These are phyloP conservation scores for Durotheca rogersii DNA, from an alignment of 495 filamentous ascomycete species.

Conservation along the genomic window DNA sequence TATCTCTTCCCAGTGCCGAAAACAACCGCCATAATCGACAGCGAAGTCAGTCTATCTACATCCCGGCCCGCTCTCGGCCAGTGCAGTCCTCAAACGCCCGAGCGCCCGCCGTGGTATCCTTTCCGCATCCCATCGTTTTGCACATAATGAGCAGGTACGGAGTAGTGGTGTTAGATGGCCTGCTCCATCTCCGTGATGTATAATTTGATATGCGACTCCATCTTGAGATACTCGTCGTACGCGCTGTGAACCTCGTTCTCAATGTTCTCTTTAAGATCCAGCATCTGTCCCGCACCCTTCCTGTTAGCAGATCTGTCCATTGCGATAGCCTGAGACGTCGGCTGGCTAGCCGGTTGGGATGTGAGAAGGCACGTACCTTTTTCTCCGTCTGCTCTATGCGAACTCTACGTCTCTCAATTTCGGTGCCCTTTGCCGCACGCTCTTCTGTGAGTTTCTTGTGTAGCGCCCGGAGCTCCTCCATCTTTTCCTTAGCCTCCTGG, in stretches of 20 bases:
- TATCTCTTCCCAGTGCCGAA: conserved; percentile 5
- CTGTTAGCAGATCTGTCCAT: conserved; percentile 37
- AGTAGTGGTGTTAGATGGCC: conserved; percentile 58
- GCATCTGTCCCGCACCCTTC: conserved; percentile 81
- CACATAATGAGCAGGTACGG: conserved; percentile 15
- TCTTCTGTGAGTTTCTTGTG: conserved; percentile 84
- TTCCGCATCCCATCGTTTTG: conserved; percentile 30
- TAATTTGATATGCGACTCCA: conserved; percentile 93
- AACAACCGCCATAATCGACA: conserved; percentile 4
- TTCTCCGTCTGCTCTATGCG: conserved; percentile 97
- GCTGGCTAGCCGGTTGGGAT: not conserved
- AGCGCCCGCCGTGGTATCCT: conserved; percentile 39
- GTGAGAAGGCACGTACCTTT: conserved; percentile 73
- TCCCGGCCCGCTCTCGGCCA: not conserved
- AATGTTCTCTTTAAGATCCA: conserved; percentile 93
- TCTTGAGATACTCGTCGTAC: conserved; percentile 89
- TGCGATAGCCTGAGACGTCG: too few species aligned
- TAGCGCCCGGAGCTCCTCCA: conserved; percentile 82
- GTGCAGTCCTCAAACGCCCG: conserved; percentile 7
- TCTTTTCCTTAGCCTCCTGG: conserved; percentile 73
- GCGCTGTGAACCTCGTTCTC: conserved; percentile 86
- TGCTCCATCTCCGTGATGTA: conserved; percentile 99
- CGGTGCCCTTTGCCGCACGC: conserved; percentile 75
- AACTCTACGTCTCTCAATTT: conserved; percentile 88
- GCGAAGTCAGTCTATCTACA: conserved; percentile 7